Evolutionary conservation across 805 yeast genomes (phyloP).

Genomic region (Metschnikowia proteae): DNA sequence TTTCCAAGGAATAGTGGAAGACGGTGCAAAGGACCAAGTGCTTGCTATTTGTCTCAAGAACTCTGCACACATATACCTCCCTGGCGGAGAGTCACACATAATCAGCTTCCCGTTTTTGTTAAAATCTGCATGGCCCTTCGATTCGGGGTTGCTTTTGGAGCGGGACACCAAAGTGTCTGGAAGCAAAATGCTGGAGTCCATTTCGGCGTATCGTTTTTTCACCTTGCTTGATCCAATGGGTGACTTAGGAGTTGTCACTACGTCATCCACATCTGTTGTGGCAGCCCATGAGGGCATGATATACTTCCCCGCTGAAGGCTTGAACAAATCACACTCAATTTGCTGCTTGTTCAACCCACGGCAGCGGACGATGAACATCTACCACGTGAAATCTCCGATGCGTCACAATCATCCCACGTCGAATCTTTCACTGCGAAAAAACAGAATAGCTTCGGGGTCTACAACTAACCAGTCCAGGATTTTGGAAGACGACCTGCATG

Average conservation of each 20-base stretch:
- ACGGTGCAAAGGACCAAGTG: constrained; percentile 24
- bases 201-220: constrained; percentile 43
- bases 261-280: constrained; percentile 66
- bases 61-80: constrained; percentile 58
- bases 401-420: constrained; percentile 12
- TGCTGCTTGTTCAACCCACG: constrained; percentile 54
- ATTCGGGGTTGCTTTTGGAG: constrained; percentile 65
- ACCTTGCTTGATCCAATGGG: constrained; percentile 72
- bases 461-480: constrained; percentile 44
- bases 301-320: constrained; percentile 46
- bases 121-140: constrained; percentile 57
- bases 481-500: constrained; percentile 36
- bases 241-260: constrained; percentile 67
- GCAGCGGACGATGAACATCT: constrained; percentile 46
- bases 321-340: constrained; percentile 36
- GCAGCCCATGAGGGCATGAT: constrained; percentile 55
- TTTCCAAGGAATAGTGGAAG: constrained; percentile 31
- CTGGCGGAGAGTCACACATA: constrained; percentile 54
- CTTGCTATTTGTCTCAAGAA: constrained; percentile 61
- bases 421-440: constrained; percentile 11
- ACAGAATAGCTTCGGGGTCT: constrained; percentile 28
- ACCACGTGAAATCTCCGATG: constrained; percentile 48
- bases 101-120: constrained; percentile 70
- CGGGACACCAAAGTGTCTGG: constrained; percentile 28
- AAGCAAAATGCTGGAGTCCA: not conserved